Conservation (phyloP, 179 eudicot species). For the Silene coronaria region DNA sequence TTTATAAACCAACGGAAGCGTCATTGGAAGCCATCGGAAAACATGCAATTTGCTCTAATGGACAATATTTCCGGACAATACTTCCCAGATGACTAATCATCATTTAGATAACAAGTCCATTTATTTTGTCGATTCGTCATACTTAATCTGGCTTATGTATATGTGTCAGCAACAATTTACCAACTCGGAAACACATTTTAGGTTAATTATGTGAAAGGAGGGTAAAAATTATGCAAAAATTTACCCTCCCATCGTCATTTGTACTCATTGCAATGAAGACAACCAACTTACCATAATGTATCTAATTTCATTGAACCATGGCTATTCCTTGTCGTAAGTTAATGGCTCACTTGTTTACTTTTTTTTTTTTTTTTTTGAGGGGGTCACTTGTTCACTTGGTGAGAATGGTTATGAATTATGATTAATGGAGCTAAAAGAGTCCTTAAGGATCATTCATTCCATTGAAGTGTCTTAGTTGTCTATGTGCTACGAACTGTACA, state of each 20-base stretch:
- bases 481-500: too few relatives aligned
- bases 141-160: constrained; percentile 28
- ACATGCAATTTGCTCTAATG: constrained; percentile 81
- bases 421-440: too few relatives aligned
- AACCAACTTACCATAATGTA: constrained; percentile 21
- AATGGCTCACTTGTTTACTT: too few relatives aligned
- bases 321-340: too few relatives aligned
- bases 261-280: constrained; percentile 20
- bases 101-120: neutral
- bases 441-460: too few relatives aligned
- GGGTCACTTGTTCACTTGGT: too few relatives aligned
- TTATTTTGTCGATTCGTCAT: constrained; percentile 7
- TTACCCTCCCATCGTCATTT: constrained; percentile 7
- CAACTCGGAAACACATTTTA: constrained; percentile 11
- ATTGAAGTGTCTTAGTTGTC: too few relatives aligned
- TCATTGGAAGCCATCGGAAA: constrained; percentile 89
- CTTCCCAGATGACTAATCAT: constrained; percentile 40
- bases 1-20: constrained; percentile 88
- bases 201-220: constrained; percentile 16
- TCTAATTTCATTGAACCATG: neutral
- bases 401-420: neutral
- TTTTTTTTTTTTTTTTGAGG: too few relatives aligned
- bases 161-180: constrained; percentile 24
- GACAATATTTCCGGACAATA: constrained; percentile 50
- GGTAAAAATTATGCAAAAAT: neutral